Conservation (phyloP, 2,329 filamentous ascomycete genomes). For the Neoascochyta sp. region DNA sequence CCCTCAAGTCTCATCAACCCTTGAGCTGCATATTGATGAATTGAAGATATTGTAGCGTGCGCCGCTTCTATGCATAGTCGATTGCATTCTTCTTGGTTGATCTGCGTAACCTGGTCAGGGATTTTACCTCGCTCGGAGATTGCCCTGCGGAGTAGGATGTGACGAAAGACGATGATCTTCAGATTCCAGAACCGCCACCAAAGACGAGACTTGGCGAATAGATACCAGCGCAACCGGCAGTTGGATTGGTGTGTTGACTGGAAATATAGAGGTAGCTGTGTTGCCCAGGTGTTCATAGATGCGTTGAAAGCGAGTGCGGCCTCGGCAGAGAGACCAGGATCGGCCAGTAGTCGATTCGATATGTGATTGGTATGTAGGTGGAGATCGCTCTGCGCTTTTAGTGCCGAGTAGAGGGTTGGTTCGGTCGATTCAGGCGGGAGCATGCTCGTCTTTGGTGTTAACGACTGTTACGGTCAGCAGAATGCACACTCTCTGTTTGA, state of each 20-base stretch:
- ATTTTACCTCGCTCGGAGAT: conserved; percentile 21
- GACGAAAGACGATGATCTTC: conserved; percentile 24
- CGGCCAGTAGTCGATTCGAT: conserved; percentile 20
- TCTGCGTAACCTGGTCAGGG: conserved; percentile 13
- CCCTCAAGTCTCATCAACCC: conserved; percentile 20
- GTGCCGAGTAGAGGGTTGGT: conserved; percentile 19
- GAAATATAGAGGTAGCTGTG: conserved; percentile 16
- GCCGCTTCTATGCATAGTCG: conserved; percentile 23
- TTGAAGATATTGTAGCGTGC: conserved; percentile 20
- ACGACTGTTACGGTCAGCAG: conserved; percentile 10
- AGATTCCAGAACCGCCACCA: conserved; percentile 29
- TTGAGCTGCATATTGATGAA: conserved; percentile 19
- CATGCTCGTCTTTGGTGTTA: conserved; percentile 18
- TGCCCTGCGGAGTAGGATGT: conserved; percentile 20
- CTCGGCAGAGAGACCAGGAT: conserved; percentile 23
- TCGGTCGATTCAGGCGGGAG: conserved; percentile 14
- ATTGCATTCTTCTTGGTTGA: conserved; percentile 21
- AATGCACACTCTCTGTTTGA: no score
- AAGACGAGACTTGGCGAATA: conserved; percentile 19
- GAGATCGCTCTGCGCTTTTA: conserved; percentile 20
- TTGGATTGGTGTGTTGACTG: conserved; percentile 8
- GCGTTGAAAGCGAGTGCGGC: conserved; percentile 18
- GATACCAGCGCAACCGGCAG: conserved; percentile 14
- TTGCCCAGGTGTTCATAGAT: conserved; percentile 18
- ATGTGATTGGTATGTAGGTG: conserved; percentile 25